Conservation (phyloP, 371 early-diverging fungal genomes). For the Mucor irregularis region DNA sequence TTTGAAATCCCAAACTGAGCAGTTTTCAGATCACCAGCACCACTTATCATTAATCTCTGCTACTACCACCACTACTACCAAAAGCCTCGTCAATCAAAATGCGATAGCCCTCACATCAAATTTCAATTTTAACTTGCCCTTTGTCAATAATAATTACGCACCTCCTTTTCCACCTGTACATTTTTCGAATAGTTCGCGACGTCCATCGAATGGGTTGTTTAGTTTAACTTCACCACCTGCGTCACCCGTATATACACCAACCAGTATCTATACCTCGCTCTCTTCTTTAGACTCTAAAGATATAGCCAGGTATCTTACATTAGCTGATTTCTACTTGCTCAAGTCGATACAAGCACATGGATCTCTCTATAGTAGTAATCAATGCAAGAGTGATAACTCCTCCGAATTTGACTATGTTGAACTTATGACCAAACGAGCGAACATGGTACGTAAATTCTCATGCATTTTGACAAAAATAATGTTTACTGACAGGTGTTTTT, state of each 20-base stretch:
- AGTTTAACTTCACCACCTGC: not conserved
- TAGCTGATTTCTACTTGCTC: conserved; percentile 44
- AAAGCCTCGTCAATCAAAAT: no score
- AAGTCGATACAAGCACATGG: conserved; percentile 32
- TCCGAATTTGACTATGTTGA: conserved; percentile 11
- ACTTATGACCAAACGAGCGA: conserved; percentile 29
- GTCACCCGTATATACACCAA: not conserved
- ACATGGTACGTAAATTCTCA: conserved; percentile 20
- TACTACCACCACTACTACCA: not conserved
- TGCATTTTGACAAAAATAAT: not conserved
- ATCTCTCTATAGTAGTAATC: conserved; percentile 1
- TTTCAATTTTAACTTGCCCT: conserved; percentile 1
- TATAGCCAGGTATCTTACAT: conserved; percentile 43
- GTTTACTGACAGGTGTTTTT: not conserved
- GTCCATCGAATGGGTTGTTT: conserved; percentile 6
- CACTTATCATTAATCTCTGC: not conserved
- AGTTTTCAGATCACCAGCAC: conserved; percentile 6
- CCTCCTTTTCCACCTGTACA: conserved; percentile 7
- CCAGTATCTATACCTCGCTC: not conserved
- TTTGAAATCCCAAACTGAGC: not conserved
- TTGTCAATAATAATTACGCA: not conserved
- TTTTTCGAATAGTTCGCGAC: not conserved
- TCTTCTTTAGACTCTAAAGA: conserved; percentile 29
- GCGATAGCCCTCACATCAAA: not conserved
- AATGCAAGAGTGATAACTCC: not conserved